Conservation (phyloP, 305 asterid genomes). For the Fraxinus ornus region DNA sequence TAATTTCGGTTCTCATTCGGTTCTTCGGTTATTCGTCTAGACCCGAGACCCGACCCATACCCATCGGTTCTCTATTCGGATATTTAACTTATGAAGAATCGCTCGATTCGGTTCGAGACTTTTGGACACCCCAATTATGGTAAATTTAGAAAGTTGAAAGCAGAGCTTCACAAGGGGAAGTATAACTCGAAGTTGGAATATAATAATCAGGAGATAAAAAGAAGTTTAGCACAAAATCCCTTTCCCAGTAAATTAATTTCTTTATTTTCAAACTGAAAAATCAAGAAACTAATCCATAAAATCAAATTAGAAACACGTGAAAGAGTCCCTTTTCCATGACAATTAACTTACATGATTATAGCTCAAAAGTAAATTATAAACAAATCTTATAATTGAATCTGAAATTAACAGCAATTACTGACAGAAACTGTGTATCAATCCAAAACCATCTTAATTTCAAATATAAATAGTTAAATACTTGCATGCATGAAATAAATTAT, state of each 20-base stretch:
- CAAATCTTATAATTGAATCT: background rate
- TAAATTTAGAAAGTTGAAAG: background rate
- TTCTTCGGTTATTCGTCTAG: no score
- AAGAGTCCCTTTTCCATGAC: background rate
- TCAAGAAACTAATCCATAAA: background rate
- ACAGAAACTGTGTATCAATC: background rate
- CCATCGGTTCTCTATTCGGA: no score
- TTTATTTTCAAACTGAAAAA: background rate
- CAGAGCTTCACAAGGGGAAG: background rate
- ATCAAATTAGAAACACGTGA: background rate
- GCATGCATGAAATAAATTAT: conserved; percentile 5
- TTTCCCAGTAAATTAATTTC: background rate
- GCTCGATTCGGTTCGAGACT: no score
- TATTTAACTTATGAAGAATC: no score
- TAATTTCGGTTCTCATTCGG: no score
- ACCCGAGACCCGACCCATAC: no score
- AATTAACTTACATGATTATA: background rate
- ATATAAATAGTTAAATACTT: background rate
- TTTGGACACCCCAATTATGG: background rate
- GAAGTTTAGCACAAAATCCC: background rate
- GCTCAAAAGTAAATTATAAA: background rate
- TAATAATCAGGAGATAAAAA: background rate
- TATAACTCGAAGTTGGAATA: background rate
- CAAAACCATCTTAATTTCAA: background rate
- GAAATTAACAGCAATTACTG: background rate